phyloP scores from a whole-genome alignment of 495 filamentous ascomycete species.

The Glonium stellatum region DNA sequence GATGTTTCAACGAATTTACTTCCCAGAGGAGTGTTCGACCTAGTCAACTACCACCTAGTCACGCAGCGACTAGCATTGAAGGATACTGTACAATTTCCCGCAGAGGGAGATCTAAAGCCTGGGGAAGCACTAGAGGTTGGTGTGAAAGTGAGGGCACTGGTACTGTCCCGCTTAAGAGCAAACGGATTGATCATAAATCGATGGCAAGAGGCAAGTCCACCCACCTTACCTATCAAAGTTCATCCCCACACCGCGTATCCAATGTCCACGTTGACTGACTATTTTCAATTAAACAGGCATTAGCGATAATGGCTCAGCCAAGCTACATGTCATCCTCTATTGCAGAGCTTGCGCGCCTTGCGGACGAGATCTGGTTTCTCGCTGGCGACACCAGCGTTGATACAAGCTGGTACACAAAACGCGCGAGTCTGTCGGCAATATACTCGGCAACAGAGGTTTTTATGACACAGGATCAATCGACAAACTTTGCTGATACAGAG shows the following conservation, averaged over 20 bases:
- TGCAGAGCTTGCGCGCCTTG: conserved; percentile 67
- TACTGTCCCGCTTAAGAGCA: conserved; percentile 64
- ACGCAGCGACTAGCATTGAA: conserved; percentile 55
- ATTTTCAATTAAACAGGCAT: conserved; percentile 48
- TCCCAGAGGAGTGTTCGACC: conserved; percentile 67
- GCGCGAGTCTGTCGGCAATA: conserved; percentile 65
- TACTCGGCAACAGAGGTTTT: conserved; percentile 78
- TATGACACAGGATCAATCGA: conserved; percentile 78
- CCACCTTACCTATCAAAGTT: not conserved
- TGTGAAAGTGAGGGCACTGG: conserved; percentile 55
- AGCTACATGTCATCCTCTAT: conserved; percentile 69
- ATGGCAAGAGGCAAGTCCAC: conserved; percentile 71
- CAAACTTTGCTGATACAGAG: conserved; percentile 63
- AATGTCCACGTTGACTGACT: not conserved
- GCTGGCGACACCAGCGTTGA: conserved; percentile 78
- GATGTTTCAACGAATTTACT: conserved; percentile 79
- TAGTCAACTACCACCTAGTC: conserved; percentile 76
- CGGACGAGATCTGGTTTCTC: conserved; percentile 81
- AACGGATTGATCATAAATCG: conserved; percentile 60
- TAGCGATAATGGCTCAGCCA: conserved; percentile 80
- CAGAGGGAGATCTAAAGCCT: conserved; percentile 19
- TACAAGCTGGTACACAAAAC: conserved; percentile 84
- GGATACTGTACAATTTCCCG: conserved; percentile 43
- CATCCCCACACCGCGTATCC: not conserved
- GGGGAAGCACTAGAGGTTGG: conserved; percentile 37